Conservation (phyloP, 768 basidiomycete species). For the Gloeostereum incarnatum region DNA sequence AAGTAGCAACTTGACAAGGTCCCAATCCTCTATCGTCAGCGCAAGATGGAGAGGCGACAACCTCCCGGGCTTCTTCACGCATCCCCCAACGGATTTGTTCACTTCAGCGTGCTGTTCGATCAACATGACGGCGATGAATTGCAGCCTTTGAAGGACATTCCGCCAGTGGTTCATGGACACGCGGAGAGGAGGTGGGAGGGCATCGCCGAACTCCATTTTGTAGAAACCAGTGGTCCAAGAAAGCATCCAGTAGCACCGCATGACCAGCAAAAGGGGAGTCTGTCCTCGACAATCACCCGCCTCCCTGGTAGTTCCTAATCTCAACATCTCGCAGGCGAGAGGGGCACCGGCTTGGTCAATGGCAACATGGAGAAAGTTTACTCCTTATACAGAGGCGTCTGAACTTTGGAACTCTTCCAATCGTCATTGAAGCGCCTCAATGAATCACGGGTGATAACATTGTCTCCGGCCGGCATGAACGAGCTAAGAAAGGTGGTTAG, state of each 20-base stretch:
- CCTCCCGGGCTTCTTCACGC: background rate
- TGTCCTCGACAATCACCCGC: conserved; percentile 3
- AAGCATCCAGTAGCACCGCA: conserved; percentile 5
- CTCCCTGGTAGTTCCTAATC: conserved; percentile 4
- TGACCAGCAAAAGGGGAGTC: conserved; percentile 7
- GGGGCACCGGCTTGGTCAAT: conserved; percentile 6
- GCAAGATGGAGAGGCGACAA: background rate
- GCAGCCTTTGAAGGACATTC: background rate
- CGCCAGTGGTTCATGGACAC: background rate
- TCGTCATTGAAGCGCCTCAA: no score
- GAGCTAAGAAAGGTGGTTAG: no score
- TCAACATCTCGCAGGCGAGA: conserved; percentile 7
- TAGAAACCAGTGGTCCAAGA: background rate
- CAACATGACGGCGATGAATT: background rate
- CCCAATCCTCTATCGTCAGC: background rate
- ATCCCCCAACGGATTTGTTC: background rate
- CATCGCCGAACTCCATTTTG: background rate
- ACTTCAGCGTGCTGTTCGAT: conserved; percentile 1
- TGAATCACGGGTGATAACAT: no score
- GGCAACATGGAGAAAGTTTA: conserved; percentile 8
- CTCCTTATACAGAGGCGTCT: no score
- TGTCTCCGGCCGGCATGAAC: no score
- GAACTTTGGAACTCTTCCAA: no score
- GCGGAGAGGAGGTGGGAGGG: background rate
- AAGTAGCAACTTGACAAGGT: background rate